Base-by-base conservation (phyloP, 257 asterid genomes). In the Linderniella brevidens region DNA sequence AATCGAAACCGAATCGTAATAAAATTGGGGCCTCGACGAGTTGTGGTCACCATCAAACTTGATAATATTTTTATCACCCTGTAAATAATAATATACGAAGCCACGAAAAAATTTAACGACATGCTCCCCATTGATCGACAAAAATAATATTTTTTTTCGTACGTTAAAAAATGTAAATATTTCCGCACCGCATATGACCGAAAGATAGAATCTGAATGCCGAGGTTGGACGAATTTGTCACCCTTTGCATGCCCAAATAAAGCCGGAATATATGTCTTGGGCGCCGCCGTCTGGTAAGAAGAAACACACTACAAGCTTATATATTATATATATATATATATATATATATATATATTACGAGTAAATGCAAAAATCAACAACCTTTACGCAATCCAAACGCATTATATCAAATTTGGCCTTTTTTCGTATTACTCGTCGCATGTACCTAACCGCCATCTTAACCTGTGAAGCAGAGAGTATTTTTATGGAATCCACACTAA, bases 31-130 rank as follows among this genome's bases (percentile, higher is more conserved):
- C 17, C 97, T 83, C 39, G 92, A 72, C 51, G 97, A 88, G 67
- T 88, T 88, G 74, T 88, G 97, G 55, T 88, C 97, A 20, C 97
- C 97, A 54, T 80, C 95, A 67, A 88, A 88, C 78, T 80, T 88
- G 66, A 88, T 74, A 18, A 88, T 74, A 46, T 80, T 80, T 67
- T 84, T 88, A 68, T 88, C 95, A 60, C 97, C 97, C 97, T 88
- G 93, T 57, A 66, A 35, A 61, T 48, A 57, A 46, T n/a, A n/a
- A n/a, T n/a, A n/a, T n/a, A n/a, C n/a, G n/a, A n/a, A n/a, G n/a
- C n/a, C n/a, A 44, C 41, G 46, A 63, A 56, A 62, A 43, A 61
- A n/a, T n/a, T n/a, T n/a, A n/a, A n/a, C n/a, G n/a, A n/a, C n/a
- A n/a, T n/a, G n/a, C n/a, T n/a, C n/a, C n/a, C n/a, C n/a, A n/a